These are phyloP conservation scores for Phytopythium delawarense DNA, from an alignment of 352 stramenopile species.

Conservation along the genomic window DNA sequence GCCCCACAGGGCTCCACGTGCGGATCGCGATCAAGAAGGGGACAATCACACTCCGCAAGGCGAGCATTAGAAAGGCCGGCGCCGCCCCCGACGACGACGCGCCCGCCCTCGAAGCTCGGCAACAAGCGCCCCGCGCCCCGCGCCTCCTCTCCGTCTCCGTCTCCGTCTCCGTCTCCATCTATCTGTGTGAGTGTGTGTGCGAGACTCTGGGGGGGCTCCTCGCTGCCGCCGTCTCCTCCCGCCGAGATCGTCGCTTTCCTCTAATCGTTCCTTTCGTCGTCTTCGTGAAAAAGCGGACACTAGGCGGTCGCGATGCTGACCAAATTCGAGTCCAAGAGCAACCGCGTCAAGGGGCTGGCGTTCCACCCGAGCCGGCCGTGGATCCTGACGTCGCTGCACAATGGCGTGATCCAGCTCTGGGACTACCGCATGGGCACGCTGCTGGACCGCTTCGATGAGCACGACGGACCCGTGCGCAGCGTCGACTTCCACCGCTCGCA, in stretches of 20 bases:
- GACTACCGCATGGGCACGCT: conserved; percentile 99
- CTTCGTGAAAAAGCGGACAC: neutral
- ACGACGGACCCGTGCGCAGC: conserved; percentile 98
- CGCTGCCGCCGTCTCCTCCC: too few relatives aligned
- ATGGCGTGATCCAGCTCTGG: conserved; percentile 97
- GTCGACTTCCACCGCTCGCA: conserved; percentile 99
- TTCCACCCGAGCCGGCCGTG: conserved; percentile 99
- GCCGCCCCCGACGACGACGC: too few relatives aligned
- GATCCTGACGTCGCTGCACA: conserved; percentile 99
- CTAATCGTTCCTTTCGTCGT: too few relatives aligned
- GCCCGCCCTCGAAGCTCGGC: too few relatives aligned
- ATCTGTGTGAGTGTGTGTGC: too few relatives aligned
- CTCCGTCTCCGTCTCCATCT: too few relatives aligned
- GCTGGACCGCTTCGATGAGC: conserved; percentile 99
- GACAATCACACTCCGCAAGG: neutral
- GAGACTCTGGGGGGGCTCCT: too few relatives aligned
- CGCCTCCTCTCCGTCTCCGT: too few relatives aligned
- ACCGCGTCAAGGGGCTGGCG: conserved; percentile 98
- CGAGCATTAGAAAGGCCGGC: neutral
- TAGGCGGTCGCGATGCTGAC: conserved; percentile 87
- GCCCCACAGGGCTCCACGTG: conserved; percentile 10
- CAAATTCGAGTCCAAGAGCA: conserved; percentile 99
- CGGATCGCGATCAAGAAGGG: conserved; percentile 7
- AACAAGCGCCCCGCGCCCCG: too few relatives aligned
- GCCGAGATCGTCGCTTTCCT: too few relatives aligned